Evolutionary conservation across 2,329 filamentous ascomycete species (phyloP).

Genomic region (Ceratocystis albifundus): DNA sequence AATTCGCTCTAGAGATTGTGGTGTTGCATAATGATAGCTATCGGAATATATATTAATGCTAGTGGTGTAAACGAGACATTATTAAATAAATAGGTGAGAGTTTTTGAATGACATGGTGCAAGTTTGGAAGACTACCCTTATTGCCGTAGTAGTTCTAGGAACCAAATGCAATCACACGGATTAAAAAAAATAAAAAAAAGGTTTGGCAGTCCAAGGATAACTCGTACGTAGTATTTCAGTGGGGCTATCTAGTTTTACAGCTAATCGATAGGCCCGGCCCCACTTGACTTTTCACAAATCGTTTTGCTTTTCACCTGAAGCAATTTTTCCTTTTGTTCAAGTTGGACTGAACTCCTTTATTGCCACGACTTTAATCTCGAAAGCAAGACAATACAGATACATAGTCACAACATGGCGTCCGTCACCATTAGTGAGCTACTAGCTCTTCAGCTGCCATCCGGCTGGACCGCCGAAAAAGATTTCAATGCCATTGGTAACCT

Average conservation of each 20-base stretch:
- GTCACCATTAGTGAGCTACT: slow-evolving; percentile 50
- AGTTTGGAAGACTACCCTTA: too few species aligned
- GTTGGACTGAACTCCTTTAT: neutral
- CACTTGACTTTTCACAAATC: neutral
- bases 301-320: neutral
- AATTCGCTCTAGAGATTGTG: too few species aligned
- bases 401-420: slow-evolving; percentile 46
- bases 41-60: too few species aligned
- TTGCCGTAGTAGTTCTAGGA: too few species aligned
- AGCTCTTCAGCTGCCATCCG: slow-evolving; percentile 64
- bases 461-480: slow-evolving; percentile 80
- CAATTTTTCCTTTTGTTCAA: neutral
- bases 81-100: neutral
- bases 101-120: neutral
- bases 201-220: too few species aligned
- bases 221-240: neutral
- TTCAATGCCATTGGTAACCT: slow-evolving; percentile 76
- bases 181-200: too few species aligned
- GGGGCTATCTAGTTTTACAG: neutral
- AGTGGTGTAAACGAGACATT: too few species aligned
- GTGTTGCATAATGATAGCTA: too few species aligned
- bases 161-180: too few species aligned
- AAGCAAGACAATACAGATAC: neutral
- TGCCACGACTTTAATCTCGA: neutral
- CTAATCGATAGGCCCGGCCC: slow-evolving; percentile 9